Conservation (phyloP, 257 asterid species). For the Plantago major region DNA sequence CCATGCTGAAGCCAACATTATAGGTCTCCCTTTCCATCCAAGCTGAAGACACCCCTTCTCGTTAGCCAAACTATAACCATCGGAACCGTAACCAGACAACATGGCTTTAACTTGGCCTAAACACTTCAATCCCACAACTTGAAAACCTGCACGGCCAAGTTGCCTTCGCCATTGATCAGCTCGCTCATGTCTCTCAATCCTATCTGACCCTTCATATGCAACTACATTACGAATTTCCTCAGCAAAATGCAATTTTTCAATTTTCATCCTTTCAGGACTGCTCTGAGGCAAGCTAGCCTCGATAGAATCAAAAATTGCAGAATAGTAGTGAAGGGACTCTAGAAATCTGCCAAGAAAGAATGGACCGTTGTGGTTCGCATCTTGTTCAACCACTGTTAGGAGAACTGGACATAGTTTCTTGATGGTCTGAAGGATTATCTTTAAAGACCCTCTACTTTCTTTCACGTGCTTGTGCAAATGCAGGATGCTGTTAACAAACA, state of each 20-base stretch:
- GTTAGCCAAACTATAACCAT: constrained; percentile 38
- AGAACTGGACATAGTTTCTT: constrained; percentile 39
- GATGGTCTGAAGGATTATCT: constrained; percentile 42
- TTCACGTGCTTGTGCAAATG: constrained; percentile 45
- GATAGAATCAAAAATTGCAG: constrained; percentile 59
- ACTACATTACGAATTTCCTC: constrained; percentile 52
- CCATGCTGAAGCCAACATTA: constrained; percentile 65
- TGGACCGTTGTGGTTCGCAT: constrained; percentile 58
- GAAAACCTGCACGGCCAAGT: constrained; percentile 46
- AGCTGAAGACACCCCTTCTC: constrained; percentile 61
- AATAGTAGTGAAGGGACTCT: constrained; percentile 56
- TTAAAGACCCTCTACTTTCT: constrained; percentile 54
- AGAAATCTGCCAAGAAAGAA: constrained; percentile 55
- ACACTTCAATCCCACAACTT: constrained; percentile 36
- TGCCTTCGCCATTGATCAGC: constrained; percentile 65
- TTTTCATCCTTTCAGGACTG: constrained; percentile 35
- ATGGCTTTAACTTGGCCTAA: constrained; percentile 28
- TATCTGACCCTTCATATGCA: constrained; percentile 45
- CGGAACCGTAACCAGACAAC: constrained; percentile 40
- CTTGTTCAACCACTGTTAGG: constrained; percentile 60
- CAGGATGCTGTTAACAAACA: constrained; percentile 40
- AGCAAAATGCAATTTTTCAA: constrained; percentile 36
- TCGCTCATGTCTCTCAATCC: constrained; percentile 58
- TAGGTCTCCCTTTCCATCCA: constrained; percentile 71
- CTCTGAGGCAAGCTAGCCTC: constrained; percentile 37